phyloP scores from a whole-genome alignment of 306 rosid genomes.

The Medicago lupulina region DNA sequence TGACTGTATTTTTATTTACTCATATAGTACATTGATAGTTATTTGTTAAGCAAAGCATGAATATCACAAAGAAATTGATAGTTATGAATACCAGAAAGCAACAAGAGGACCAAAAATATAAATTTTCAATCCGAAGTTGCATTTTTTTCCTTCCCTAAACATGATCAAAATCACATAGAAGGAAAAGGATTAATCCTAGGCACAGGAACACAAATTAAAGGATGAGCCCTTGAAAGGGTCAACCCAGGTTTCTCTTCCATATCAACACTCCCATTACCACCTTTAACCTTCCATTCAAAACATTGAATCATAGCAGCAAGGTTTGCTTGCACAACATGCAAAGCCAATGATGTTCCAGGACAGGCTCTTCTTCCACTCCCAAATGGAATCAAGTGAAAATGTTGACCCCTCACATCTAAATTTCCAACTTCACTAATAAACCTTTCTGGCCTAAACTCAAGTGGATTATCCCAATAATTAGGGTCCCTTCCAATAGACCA shows the following conservation, averaged over 20 bases:
- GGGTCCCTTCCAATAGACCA: conserved; percentile 91
- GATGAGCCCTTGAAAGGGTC: conserved; percentile 69
- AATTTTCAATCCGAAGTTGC: conserved; percentile 1
- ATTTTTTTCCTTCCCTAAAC: background rate
- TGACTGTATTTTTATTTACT: no score
- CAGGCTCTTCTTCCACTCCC: conserved; percentile 92
- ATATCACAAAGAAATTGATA: background rate
- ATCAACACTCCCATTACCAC: conserved; percentile 41
- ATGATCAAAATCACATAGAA: conserved; percentile 35
- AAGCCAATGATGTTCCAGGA: conserved; percentile 81
- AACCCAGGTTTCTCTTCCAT: conserved; percentile 74
- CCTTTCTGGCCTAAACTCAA: conserved; percentile 77
- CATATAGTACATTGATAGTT: no score
- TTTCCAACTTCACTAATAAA: conserved; percentile 52
- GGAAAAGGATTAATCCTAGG: conserved; percentile 58
- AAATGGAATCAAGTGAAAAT: conserved; percentile 76
- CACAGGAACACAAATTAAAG: conserved; percentile 59
- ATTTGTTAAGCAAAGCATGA: background rate
- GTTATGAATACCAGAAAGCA: background rate
- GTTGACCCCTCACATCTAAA: conserved; percentile 75
- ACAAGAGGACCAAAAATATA: background rate
- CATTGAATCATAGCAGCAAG: conserved; percentile 80
- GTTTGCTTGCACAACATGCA: conserved; percentile 62
- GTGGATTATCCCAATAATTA: conserved; percentile 70
- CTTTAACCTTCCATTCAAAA: conserved; percentile 72